Conservation (phyloP, 352 stramenopile genomes). For the Pythium monospermum region DNA sequence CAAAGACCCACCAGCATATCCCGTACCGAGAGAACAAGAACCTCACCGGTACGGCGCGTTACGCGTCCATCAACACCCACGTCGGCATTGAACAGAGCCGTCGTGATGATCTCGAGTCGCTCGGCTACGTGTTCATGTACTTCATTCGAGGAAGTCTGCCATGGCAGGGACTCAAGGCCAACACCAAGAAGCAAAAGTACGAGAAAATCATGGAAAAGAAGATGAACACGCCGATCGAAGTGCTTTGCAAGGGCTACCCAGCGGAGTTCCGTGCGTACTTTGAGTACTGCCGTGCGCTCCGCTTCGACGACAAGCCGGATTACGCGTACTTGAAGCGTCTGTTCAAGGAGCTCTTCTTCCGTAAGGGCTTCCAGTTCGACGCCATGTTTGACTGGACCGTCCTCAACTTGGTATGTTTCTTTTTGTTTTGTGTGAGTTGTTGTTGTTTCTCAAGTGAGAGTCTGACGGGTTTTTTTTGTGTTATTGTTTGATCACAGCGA, state of each 20-base stretch:
- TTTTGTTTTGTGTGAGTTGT: conserved; percentile 14
- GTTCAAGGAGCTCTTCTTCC: conserved; percentile 99
- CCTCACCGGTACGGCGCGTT: conserved; percentile 95
- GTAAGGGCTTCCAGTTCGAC: conserved; percentile 98
- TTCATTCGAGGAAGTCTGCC: conserved; percentile 93
- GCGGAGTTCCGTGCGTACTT: conserved; percentile 98
- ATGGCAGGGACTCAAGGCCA: conserved; percentile 97
- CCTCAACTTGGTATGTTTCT: conserved; percentile 67
- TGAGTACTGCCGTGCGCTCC: conserved; percentile 85
- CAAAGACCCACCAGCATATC: conserved; percentile 88
- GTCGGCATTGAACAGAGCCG: conserved; percentile 97
- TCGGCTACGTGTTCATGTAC: conserved; percentile 95
- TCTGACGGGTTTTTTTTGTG: conserved; percentile 16
- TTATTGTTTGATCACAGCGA: conserved; percentile 32
- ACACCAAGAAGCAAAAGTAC: conserved; percentile 95
- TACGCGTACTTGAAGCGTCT: conserved; percentile 92
- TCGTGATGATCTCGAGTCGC: conserved; percentile 96
- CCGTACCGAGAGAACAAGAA: conserved; percentile 90
- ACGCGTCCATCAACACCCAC: conserved; percentile 98
- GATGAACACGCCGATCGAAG: conserved; percentile 91
- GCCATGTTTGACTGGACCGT: conserved; percentile 99
- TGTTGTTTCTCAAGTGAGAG: conserved; percentile 25
- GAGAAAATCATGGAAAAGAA: conserved; percentile 99
- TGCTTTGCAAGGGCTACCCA: conserved; percentile 92
- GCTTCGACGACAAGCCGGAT: conserved; percentile 87